Base-by-base conservation (phyloP, 768 basidiomycete genomes). In the Tulasnella sp. region DNA sequence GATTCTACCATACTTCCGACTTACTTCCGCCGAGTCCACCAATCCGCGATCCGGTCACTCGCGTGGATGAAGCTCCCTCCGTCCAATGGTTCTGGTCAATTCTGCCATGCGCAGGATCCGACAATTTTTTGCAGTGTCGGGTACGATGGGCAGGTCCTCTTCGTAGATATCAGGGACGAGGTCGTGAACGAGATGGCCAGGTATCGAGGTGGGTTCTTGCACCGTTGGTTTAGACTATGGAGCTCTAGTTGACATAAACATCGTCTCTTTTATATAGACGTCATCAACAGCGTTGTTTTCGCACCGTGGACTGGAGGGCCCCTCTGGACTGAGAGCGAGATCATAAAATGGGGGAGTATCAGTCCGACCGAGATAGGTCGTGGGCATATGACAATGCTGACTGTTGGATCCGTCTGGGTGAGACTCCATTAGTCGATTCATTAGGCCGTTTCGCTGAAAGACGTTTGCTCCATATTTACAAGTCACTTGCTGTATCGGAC, bases 401-500 rank as follows among this genome's bases (percentile, higher is more conserved):
- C 87, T 0, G 75, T 80, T 15, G 92, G 91, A 0, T 84, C 90
- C 9, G 78, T 88, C 60, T 91, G 88, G 90, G 92, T 93, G 63
- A 21, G 81, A 73, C n/a, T 13, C 19, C 3, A n/a, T n/a, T n/a
- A n/a, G n/a, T n/a, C n/a, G n/a, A n/a, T n/a, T n/a, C n/a, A n/a
- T n/a, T n/a, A n/a, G n/a, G 13, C 27, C 51, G 27, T 26, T 42
- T 8, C 21, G 27, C n/a, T n/a, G 23, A 34, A 21, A 7, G 26
- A 13, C n/a, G 2, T 11, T 38, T 21, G 5, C 49, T 17, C 9
- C 9, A 53, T 32, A 23, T 38, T 10, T 56, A 17, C 15, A 66
- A 94, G 93, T 80, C 77, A 58, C 70, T 93, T 26, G 74, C 77
- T 58, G 75, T 82, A 1, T 95, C 93, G 0, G 87, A 95, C 48